Evolutionary conservation across 306 rosid genomes (phyloP).

Genomic region (Malus asiatica): DNA sequence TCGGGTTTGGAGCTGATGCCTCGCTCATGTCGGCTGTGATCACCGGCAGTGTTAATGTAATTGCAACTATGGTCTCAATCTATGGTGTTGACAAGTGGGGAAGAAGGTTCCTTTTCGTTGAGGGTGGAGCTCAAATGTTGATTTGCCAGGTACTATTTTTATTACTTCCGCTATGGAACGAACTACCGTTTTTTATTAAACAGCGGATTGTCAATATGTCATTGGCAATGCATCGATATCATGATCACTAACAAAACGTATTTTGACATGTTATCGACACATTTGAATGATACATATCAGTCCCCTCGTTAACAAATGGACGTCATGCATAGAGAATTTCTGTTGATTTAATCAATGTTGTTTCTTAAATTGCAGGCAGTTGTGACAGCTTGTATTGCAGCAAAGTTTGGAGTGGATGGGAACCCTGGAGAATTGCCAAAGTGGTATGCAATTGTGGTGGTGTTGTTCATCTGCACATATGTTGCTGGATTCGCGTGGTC

Average conservation of each 20-base stretch:
- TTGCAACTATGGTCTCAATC: slow-evolving; percentile 64
- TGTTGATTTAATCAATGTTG: background rate
- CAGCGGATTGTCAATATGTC: no score
- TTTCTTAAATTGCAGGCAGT: slow-evolving; percentile 21
- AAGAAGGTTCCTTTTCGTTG: slow-evolving; percentile 71
- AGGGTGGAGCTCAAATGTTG: slow-evolving; percentile 80
- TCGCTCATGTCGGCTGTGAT: slow-evolving; percentile 93
- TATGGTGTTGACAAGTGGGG: slow-evolving; percentile 92
- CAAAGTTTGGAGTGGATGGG: slow-evolving; percentile 69
- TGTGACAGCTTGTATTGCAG: slow-evolving; percentile 64
- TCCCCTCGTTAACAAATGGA: no score
- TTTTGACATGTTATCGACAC: background rate
- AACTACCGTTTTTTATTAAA: no score
- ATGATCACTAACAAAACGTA: no score
- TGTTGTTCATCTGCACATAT: slow-evolving; percentile 77
- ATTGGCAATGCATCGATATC: no score
- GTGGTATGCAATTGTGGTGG: slow-evolving; percentile 89
- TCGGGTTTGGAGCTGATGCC: slow-evolving; percentile 58
- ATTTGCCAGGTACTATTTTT: slow-evolving; percentile 60
- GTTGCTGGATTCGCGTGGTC: slow-evolving; percentile 96
- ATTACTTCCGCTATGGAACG: no score
- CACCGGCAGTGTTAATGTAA: slow-evolving; percentile 66
- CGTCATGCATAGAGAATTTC: background rate
- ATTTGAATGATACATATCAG: background rate
- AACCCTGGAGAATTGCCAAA: slow-evolving; percentile 58